Conservation (phyloP, 2,329 filamentous ascomycete genomes). For the Myriangium duriaei region DNA sequence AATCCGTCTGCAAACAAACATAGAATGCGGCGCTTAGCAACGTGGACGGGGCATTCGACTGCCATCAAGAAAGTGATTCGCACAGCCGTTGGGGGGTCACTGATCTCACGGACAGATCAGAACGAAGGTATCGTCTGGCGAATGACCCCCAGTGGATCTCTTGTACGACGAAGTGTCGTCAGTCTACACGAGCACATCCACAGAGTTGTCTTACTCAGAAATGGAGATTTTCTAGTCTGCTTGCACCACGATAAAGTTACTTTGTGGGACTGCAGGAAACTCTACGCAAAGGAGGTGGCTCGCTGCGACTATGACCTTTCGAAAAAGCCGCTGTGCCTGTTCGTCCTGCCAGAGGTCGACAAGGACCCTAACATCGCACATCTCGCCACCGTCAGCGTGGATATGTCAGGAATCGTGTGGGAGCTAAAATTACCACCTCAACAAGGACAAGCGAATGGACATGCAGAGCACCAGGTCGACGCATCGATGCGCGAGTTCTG, state of each 20-base stretch:
- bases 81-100: slow-evolving; percentile 65
- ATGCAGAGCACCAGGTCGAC: not conserved
- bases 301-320: slow-evolving; percentile 45
- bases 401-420: slow-evolving; percentile 71
- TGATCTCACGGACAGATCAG: slow-evolving; percentile 67
- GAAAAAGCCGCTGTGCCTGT: slow-evolving; percentile 67
- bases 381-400: slow-evolving; percentile 70
- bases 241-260: slow-evolving; percentile 58
- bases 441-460: slow-evolving; percentile 1
- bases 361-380: slow-evolving; percentile 43
- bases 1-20: slow-evolving; percentile 52
- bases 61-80: slow-evolving; percentile 77
- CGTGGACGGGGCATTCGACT: slow-evolving; percentile 75
- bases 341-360: slow-evolving; percentile 57
- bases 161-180: slow-evolving; percentile 57
- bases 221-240: slow-evolving; percentile 71
- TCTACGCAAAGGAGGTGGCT: slow-evolving; percentile 46
- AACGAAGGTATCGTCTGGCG: slow-evolving; percentile 78
- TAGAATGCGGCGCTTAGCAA: slow-evolving; percentile 49
- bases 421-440: slow-evolving; percentile 37
- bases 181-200: slow-evolving; percentile 59
- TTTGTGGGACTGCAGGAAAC: slow-evolving; percentile 64
- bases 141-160: slow-evolving; percentile 42
- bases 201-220: slow-evolving; percentile 63
- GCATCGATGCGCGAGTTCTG: slow-evolving; percentile 54